A percentile compares a stretch with the other conserved stretches of the same genome.
Conservation (phyloP, 305 asterid genomes). For the Fraxinus velutina region DNA sequence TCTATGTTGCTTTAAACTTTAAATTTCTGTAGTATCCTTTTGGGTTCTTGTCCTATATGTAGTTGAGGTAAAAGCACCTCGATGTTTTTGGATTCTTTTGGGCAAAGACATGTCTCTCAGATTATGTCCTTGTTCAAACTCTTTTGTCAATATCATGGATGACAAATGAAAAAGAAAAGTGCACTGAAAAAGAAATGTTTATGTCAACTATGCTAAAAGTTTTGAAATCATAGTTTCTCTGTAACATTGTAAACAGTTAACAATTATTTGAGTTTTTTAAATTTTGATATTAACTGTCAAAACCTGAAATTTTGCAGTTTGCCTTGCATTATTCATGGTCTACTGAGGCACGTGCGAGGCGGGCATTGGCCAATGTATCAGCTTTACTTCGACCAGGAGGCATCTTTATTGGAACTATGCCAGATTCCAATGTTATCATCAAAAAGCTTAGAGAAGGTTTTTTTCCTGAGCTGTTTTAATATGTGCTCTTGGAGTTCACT, state of each 20-base stretch:
- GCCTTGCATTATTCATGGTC: slow-evolving; percentile 99
- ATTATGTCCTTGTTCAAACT: not conserved
- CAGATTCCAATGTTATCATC: slow-evolving; percentile 88
- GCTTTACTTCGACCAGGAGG: slow-evolving; percentile 98
- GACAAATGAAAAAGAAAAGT: not conserved
- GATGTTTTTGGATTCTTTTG: not conserved
- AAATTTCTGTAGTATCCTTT: not conserved
- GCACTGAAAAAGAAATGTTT: not conserved
- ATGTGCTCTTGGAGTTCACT: slow-evolving; percentile 3
- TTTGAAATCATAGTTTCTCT: not conserved
- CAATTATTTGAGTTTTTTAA: not conserved
- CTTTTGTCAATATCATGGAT: not conserved
- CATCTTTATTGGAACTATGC: slow-evolving; percentile 93
- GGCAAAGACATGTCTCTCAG: not conserved
- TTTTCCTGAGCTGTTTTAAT: slow-evolving; percentile 16
- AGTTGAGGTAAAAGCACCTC: not conserved
- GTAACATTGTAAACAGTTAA: not conserved
- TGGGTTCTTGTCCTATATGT: not conserved
- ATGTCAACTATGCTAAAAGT: not conserved
- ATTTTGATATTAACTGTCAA: slow-evolving; percentile 15
- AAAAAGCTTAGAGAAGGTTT: slow-evolving; percentile 94
- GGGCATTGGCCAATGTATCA: slow-evolving; percentile 88
- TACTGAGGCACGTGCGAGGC: slow-evolving; percentile 93
- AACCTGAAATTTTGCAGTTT: slow-evolving; percentile 52
- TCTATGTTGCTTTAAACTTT: not conserved